Evolutionary conservation across 1,139 yeast species (phyloP), one percentile per base, ranked within the genome.

Genomic region (Citeromyces hawaiiensis): DNA sequence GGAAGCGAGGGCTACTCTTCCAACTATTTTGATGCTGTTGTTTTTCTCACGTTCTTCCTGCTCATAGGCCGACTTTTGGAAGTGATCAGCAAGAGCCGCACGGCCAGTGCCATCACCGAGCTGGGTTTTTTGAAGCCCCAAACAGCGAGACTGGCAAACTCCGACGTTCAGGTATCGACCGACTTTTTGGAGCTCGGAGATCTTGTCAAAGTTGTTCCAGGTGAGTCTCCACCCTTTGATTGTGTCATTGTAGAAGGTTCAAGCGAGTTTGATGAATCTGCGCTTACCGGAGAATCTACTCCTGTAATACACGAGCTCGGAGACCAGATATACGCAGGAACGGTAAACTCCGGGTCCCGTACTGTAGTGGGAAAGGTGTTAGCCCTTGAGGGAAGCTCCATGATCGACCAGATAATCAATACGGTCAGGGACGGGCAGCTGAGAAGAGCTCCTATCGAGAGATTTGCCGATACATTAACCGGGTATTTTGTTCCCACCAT

Each of bases 11-110:
- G 78, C 0, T 68, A 68, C 42, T 68, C 75, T 19, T 75, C 83
- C 1, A 76, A 85, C 0, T 82, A 79, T 49, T 82, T 82, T 54
- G 93, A 82, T 52, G 76, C 88, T 1, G 91, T 81, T 32, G 86
- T 82, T 3, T 82, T 82, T 50, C 62, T 82, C 47, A 72, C 87
- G 0, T 73, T 82, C 50, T 82, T 82, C 55, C 59, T 82, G 42
- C 63, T 82, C 39, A 72, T 80, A 46, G 93, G 93, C 2, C 66
- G 86, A 38, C 59, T 78, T 35, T 62, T 82, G 39, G 93, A 82
- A 52, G 67, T 80, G 35, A 64, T 68, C 45, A 75, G 88, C 2
- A 81, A 79, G 50, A 63, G 69, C 25, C 76, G 74, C 52, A 78
- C 88, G 1, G 79, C 86, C 0, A 72, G 72, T 38, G 80, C 87